Evolutionary conservation across 306 rosid species (phyloP), one percentile per base, ranked within the genome.

Genomic region (Hippophae tibetana): DNA sequence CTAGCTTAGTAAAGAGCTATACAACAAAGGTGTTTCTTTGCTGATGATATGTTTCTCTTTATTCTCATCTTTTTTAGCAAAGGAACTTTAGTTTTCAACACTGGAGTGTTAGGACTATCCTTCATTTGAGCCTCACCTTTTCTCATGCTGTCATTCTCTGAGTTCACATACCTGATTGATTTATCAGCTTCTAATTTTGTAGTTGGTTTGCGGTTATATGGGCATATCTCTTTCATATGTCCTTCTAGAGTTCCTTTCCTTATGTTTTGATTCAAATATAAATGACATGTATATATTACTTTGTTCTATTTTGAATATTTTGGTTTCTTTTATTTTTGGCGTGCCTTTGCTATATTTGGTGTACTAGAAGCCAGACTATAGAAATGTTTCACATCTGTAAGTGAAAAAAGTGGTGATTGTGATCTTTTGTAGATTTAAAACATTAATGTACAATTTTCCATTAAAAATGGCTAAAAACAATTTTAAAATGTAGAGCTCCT

Each of bases 381-480:
- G 87, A 62, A 81, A 43, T 18, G 79, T 83, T 79, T 87, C 96
- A 43, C 97, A 87, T 64, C 96, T 90, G 80, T 27, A 74, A 56
- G 68, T 51, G 46, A 53, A 38, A 53, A 54, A 57, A 60, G 67
- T 56, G 42, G 26, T 64, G 44, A 69, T 52, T 47, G 27, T 0
- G 38, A 48, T 44, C 54, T 10, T 5, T 7, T 48, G 48, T 42
- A 27, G 5, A 61, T 54, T 52, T 47, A 27, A 27, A 27, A 27
- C 38, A 27, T 27, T 3, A 27, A 3, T 27, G 3, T 27, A 27
- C 38, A 27, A 2, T 27, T 27, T 27, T 27, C 38, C 38, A 27
- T 2, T 27, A 27, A 27, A 27, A 27, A 27, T 27, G 38, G 38
- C 38, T 27, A 27, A 27, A 27, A 27, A 2, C 4, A 2, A 27